phyloP scores from a whole-genome alignment of 169 alveolate species.

The Babesia sp. region DNA sequence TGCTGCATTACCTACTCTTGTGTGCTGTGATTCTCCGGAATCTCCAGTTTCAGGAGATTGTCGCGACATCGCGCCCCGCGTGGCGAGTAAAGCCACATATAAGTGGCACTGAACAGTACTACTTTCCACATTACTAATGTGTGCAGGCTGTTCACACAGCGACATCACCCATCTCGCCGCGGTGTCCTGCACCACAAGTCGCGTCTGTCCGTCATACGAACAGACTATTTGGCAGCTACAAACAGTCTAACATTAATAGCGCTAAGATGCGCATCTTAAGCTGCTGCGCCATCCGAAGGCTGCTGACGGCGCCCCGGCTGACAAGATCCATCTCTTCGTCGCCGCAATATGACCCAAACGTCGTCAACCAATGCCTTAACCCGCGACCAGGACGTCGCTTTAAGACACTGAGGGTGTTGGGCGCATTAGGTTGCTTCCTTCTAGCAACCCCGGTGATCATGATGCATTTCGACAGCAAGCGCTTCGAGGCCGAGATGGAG shows the following conservation, averaged over 20 bases:
- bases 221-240: neutral
- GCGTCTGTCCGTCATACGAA: neutral
- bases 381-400: slow-evolving; percentile 46
- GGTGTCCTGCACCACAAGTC: slow-evolving; percentile 10
- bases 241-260: neutral
- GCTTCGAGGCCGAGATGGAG: slow-evolving; percentile 48
- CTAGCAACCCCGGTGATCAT: slow-evolving; percentile 44
- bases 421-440: slow-evolving; percentile 23
- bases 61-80: slow-evolving; percentile 13
- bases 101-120: no score
- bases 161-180: slow-evolving; percentile 8
- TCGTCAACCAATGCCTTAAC: slow-evolving; percentile 46
- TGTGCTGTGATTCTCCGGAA: slow-evolving; percentile 57
- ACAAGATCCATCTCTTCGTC: slow-evolving; percentile 23
- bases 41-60: slow-evolving; percentile 42
- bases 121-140: slow-evolving; percentile 10
- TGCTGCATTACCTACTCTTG: slow-evolving; percentile 39
- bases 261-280: slow-evolving; percentile 10
- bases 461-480: slow-evolving; percentile 48
- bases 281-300: neutral
- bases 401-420: slow-evolving; percentile 1
- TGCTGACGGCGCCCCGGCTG: neutral
- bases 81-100: neutral
- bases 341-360: slow-evolving; percentile 44
- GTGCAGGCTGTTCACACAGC: neutral